A percentile compares a stretch with the other conserved stretches of the same genome.
These are phyloP conservation scores for Trypethelium eluteriae DNA, from an alignment of 495 filamentous ascomycete genomes.

Conservation along the genomic window DNA sequence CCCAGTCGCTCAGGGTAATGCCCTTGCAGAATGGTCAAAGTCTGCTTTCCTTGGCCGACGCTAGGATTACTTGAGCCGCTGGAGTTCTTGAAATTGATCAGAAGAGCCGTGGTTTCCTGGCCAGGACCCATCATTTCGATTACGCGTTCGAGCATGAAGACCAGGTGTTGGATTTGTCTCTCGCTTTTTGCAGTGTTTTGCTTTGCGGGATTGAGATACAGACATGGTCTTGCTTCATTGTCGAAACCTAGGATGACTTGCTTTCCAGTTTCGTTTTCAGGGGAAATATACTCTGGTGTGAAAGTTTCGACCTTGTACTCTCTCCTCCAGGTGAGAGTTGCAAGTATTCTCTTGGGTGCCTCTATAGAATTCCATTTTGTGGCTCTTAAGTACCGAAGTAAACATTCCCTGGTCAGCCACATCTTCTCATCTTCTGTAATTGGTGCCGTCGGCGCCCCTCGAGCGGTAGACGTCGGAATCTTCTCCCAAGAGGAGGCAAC, in stretches of 20 bases:
- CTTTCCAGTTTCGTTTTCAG: slow-evolving; percentile 94
- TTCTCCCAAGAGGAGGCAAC: slow-evolving; percentile 61
- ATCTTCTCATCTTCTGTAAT: slow-evolving; percentile 74
- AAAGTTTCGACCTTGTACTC: slow-evolving; percentile 70
- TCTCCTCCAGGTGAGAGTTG: slow-evolving; percentile 77
- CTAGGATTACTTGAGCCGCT: slow-evolving; percentile 68
- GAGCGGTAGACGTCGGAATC: slow-evolving; percentile 54
- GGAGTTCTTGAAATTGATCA: slow-evolving; percentile 82
- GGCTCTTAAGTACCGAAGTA: slow-evolving; percentile 86
- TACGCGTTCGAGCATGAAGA: slow-evolving; percentile 87
- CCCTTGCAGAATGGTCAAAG: slow-evolving; percentile 79
- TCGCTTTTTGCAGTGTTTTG: slow-evolving; percentile 87
- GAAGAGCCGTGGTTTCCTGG: slow-evolving; percentile 73
- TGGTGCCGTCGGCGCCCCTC: slow-evolving; percentile 51
- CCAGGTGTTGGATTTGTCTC: slow-evolving; percentile 88
- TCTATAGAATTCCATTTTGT: slow-evolving; percentile 79
- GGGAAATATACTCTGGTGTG: slow-evolving; percentile 73
- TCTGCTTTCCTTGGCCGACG: slow-evolving; percentile 66
- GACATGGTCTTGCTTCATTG: slow-evolving; percentile 70
- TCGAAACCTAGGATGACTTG: slow-evolving; percentile 85
- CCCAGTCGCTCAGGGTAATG: slow-evolving; percentile 95
- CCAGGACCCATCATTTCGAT: slow-evolving; percentile 80
- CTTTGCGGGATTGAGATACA: slow-evolving; percentile 77
- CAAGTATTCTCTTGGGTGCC: slow-evolving; percentile 67
- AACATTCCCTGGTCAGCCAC: slow-evolving; percentile 85